Conservation (phyloP, 2,329 filamentous ascomycete species). For the Tolypocladium ophioglossoides region DNA sequence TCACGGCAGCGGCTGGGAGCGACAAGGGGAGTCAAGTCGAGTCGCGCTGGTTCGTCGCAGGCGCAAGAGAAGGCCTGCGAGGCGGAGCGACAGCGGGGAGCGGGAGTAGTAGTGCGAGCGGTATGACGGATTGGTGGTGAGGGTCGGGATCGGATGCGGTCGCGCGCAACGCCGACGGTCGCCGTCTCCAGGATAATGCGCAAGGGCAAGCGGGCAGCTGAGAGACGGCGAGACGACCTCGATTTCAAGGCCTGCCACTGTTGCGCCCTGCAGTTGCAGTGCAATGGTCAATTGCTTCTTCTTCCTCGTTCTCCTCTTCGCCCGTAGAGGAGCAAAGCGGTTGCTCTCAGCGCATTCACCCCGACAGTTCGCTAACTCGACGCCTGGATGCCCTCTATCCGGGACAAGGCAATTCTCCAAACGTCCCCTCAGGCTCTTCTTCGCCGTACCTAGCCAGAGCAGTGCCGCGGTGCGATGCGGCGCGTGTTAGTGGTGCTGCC, state of each 20-base stretch:
- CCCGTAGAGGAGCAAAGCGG: no score
- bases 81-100: neutral
- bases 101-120: neutral
- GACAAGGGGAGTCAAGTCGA: neutral
- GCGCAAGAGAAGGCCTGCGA: neutral
- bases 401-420: neutral
- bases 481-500: no score
- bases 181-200: neutral
- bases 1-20: neutral
- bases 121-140: conserved; percentile 1
- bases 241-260: no score
- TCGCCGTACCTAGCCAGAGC: neutral
- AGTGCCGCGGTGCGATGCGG: neutral
- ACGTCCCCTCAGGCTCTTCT: neutral
- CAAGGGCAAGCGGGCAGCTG: neutral
- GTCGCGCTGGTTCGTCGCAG: neutral
- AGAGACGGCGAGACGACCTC: neutral
- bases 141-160: neutral
- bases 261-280: neutral
- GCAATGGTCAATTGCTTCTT: neutral
- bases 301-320: neutral
- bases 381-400: neutral
- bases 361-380: neutral
- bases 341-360: neutral
- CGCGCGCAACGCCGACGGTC: neutral